Base-by-base conservation (phyloP, 371 early-diverging fungal genomes). In the Umbelopsis sp. region DNA sequence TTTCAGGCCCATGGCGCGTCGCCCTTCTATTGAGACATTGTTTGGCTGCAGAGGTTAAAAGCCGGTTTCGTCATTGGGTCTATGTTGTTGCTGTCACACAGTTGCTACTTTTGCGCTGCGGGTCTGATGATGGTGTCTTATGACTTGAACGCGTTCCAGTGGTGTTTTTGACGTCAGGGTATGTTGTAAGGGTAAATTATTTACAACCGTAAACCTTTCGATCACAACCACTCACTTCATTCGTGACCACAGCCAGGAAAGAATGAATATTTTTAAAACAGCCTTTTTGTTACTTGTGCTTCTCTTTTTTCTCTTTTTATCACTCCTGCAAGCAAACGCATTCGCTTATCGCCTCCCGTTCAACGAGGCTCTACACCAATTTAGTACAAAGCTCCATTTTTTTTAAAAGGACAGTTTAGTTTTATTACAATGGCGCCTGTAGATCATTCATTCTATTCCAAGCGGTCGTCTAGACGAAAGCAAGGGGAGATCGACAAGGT, bases 41-140 rank as follows among this genome's bases (percentile, higher is more conserved):
- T 41, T 41, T 41, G 12, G 4, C 2, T 41, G 7, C 20, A 48
- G n/a, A 12, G 48, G 48, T 20, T 6, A 18, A 7, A 48, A n/a
- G 22, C 16, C 16, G 48, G 8, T 48, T 57, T 57, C 57, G 57
- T 57, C 57, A 57, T 57, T 51, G 29, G 52, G 29, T 29, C 52
- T 41, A 41, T 7, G 7, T 41, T 38, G 38, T 18, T 57, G 22
- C 57, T 35, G 57, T 57, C 57, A 57, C 57, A 57, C 57, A 57
- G 57, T 35, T 35, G 57, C 57, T 35, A 57, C 29, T 57, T 57
- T 57, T 35, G 18, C 35, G 29, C 32, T 57, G 35, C 18, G 18
- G 57, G 57, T 57, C 57, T 57, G 57, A 37, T 57, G 57, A 57
- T 57, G 57, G 16, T 32, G 35, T 57, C 57, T 57, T 57, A 37